phyloP scores from a whole-genome alignment of 805 yeast genomes.

The Saccharomycopsis microspora region DNA sequence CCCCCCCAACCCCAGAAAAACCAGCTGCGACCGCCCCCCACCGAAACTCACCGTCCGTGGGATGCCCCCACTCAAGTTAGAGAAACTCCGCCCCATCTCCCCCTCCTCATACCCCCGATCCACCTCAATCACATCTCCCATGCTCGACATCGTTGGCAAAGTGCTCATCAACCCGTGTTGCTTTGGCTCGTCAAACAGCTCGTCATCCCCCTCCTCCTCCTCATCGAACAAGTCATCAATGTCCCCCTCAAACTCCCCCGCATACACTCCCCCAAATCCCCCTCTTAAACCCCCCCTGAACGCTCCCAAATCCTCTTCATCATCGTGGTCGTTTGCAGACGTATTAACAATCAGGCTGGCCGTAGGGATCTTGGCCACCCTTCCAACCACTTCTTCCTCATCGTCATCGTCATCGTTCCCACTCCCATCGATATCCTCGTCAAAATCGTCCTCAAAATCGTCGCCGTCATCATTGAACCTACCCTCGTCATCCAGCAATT shows the following conservation, averaged over 20 bases:
- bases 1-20: background rate
- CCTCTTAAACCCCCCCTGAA: conserved; percentile 4
- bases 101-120: background rate
- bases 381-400: conserved; percentile 1
- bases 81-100: background rate
- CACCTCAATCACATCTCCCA: conserved; percentile 4
- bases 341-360: background rate
- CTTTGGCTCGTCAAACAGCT: conserved; percentile 16
- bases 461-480: conserved; percentile 14
- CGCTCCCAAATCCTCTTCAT: background rate
- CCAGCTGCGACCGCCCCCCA: background rate
- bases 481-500: conserved; percentile 12
- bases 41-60: background rate
- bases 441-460: conserved; percentile 11
- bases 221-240: conserved; percentile 13
- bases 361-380: background rate
- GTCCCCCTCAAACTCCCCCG: conserved; percentile 9
- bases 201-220: conserved; percentile 12
- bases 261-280: conserved; percentile 14
- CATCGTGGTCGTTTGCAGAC: conserved; percentile 2
- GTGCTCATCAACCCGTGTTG: conserved; percentile 17
- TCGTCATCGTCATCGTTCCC: background rate
- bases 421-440: conserved; percentile 1
- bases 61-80: background rate
- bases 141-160: conserved; percentile 15